These are phyloP conservation scores for Trametes sanguinea DNA, from an alignment of 768 basidiomycete genomes.

Conservation along the genomic window DNA sequence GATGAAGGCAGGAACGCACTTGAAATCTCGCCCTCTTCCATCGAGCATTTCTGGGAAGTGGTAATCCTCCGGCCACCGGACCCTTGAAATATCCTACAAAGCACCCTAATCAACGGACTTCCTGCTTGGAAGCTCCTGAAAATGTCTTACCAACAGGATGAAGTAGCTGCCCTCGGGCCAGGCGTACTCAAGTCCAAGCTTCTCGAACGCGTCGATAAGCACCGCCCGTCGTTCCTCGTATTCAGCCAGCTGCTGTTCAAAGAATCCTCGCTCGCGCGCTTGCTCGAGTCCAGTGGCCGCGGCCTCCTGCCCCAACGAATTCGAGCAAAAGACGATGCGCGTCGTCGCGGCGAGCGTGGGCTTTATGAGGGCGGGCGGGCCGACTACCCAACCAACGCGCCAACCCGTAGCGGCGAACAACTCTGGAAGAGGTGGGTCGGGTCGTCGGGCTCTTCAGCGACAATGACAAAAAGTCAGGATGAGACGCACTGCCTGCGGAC, in stretches of 20 bases:
- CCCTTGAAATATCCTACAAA: constrained; percentile 66
- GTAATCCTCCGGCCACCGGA: constrained; percentile 80
- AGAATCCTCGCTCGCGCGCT: constrained; percentile 70
- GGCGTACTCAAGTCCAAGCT: constrained; percentile 80
- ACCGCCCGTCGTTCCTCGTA: constrained; percentile 79
- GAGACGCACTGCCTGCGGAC: constrained; percentile 79
- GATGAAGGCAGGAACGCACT: constrained; percentile 43
- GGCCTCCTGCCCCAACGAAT: constrained; percentile 93
- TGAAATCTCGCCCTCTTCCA: constrained; percentile 86
- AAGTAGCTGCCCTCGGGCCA: constrained; percentile 92
- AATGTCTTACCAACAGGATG: constrained; percentile 64
- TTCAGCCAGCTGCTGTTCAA: constrained; percentile 70
- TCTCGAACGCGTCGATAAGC: constrained; percentile 74
- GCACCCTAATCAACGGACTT: background rate
- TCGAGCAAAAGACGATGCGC: constrained; percentile 92
- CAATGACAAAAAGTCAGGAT: background rate
- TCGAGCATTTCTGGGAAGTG: constrained; percentile 74
- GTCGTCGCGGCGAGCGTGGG: constrained; percentile 89
- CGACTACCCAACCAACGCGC: constrained; percentile 96
- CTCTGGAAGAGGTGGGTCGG: constrained; percentile 48
- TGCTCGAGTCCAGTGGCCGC: constrained; percentile 84
- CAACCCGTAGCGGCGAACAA: constrained; percentile 96
- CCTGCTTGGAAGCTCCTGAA: background rate
- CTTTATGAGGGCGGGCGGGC: constrained; percentile 73
- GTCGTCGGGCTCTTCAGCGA: no score